A percentile compares a stretch with the other conserved stretches of the same genome.
Conservation (phyloP, 2,329 filamentous ascomycete species). For the Hypoxylon sp. region DNA sequence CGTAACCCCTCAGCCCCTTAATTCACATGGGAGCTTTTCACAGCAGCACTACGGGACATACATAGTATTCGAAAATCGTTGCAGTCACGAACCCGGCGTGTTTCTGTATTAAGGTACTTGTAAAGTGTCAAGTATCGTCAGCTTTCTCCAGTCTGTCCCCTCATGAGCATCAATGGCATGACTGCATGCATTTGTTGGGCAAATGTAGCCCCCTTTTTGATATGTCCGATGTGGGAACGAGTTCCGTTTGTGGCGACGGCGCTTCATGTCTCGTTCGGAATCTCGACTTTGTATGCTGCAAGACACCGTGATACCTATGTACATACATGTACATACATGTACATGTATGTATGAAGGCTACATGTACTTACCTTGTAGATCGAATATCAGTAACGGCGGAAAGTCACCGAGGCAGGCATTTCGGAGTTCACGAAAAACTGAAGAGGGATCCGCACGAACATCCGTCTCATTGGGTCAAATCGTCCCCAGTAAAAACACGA, state of each 20-base stretch:
- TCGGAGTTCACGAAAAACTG: slow-evolving; percentile 16
- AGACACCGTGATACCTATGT: not conserved
- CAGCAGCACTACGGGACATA: not conserved
- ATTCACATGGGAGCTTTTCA: slow-evolving; percentile 9
- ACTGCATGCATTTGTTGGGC: slow-evolving; percentile 14
- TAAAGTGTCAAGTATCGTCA: slow-evolving; percentile 5
- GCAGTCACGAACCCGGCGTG: not conserved
- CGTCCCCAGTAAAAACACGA: slow-evolving; percentile 34
- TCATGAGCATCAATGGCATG: slow-evolving; percentile 12
- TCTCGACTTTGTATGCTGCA: slow-evolving; percentile 24
- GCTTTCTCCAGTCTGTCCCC: not conserved
- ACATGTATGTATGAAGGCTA: not conserved
- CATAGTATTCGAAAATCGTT: slow-evolving; percentile 2
- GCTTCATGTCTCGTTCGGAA: slow-evolving; percentile 21
- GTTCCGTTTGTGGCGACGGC: slow-evolving; percentile 1
- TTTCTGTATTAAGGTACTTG: slow-evolving; percentile 7
- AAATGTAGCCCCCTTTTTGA: slow-evolving; percentile 16
- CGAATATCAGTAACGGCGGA: slow-evolving; percentile 12
- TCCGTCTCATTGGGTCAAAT: slow-evolving; percentile 28
- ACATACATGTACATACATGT: not conserved
- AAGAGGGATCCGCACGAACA: slow-evolving; percentile 29
- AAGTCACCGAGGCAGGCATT: slow-evolving; percentile 19
- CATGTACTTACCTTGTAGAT: too few relatives aligned
- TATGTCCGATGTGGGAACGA: not conserved
- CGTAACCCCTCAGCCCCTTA: slow-evolving; percentile 31